Evolutionary conservation across 805 yeast species (phyloP), one percentile per base, ranked within the genome.

Genomic region (Hanseniaspora valbyensis): DNA sequence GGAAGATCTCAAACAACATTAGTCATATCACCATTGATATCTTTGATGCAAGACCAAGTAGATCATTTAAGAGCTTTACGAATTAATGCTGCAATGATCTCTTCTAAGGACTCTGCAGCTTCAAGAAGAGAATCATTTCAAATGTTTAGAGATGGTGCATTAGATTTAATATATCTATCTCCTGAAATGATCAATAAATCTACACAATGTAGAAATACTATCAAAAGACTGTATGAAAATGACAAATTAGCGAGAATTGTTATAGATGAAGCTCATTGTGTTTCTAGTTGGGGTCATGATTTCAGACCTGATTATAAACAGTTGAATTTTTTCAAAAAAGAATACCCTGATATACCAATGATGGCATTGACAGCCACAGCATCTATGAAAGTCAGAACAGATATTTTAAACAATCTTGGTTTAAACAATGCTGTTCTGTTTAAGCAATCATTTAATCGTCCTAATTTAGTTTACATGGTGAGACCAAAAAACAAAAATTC

Each of bases 331-430:
- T 84, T 92, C 64, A 87, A 87, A 59, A 64, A 68, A 18, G 74
- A 77, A 44, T 92, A 75, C 61, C 94, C 95, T 0, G 74, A 74
- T 46, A 77, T 87, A 4, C 98, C 98, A 1, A 71, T 92, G 54
- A 88, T 92, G 87, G 98, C 97, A 0, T 70, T 92, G 53, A 92
- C 98, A 0, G 98, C 97, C 0, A 92, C 98, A 0, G 98, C 98
- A 1, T 92, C 87, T 63, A 87, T 83, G 50, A 83, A 81, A 55
- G 98, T 92, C 10, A 70, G 87, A 57, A 68, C 81, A 69, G 98
- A 92, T 65, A 87, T 92, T 52, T 73, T 83, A 25, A 85, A 81
- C 59, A 87, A 89, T 59, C 69, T 92, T 53, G 74, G 79, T 29
- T 70, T 86, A 68, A 63, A 66, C 1, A 64, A 72, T 30, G 84